A percentile compares a stretch with the other conserved stretches of the same genome.
Conservation (phyloP, 1,139 yeast species). For the Geotrichum candidum region DNA sequence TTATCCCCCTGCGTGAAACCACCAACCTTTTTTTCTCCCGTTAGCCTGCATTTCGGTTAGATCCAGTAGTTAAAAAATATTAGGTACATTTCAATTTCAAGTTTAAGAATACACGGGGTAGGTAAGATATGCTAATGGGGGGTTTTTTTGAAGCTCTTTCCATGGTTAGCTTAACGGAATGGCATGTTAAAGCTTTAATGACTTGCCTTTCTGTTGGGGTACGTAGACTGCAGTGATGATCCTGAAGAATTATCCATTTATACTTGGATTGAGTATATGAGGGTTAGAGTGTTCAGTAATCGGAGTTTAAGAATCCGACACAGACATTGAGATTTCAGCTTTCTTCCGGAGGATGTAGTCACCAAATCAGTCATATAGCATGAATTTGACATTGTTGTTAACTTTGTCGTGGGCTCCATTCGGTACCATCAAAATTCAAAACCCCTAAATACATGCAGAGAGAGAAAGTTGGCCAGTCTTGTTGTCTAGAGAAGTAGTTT, state of each 20-base stretch:
- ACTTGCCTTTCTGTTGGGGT: neutral
- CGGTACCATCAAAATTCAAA: neutral
- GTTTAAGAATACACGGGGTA: too few species aligned
- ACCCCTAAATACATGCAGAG: too few species aligned
- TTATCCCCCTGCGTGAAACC: too few species aligned
- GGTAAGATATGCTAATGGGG: neutral
- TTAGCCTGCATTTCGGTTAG: too few species aligned
- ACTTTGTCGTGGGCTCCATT: conserved; percentile 38
- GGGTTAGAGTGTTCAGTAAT: conserved; percentile 17
- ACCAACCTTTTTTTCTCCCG: too few species aligned
- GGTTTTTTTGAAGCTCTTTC: too few species aligned
- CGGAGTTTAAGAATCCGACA: conserved; percentile 44
- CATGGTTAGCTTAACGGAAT: neutral
- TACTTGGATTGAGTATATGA: neutral
- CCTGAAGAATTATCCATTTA: too few species aligned
- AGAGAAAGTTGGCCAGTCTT: too few species aligned
- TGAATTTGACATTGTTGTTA: conserved; percentile 39
- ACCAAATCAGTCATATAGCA: conserved; percentile 33
- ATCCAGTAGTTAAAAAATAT: too few species aligned
- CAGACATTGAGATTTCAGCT: conserved; percentile 20
- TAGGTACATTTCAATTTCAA: too few species aligned
- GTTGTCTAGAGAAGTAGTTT: too few species aligned
- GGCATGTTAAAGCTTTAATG: neutral
- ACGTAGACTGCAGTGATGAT: neutral
- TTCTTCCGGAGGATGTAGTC: conserved; percentile 35